Evolutionary conservation across 2,329 filamentous ascomycete genomes (phyloP).

Genomic region (Didymella glomerata): DNA sequence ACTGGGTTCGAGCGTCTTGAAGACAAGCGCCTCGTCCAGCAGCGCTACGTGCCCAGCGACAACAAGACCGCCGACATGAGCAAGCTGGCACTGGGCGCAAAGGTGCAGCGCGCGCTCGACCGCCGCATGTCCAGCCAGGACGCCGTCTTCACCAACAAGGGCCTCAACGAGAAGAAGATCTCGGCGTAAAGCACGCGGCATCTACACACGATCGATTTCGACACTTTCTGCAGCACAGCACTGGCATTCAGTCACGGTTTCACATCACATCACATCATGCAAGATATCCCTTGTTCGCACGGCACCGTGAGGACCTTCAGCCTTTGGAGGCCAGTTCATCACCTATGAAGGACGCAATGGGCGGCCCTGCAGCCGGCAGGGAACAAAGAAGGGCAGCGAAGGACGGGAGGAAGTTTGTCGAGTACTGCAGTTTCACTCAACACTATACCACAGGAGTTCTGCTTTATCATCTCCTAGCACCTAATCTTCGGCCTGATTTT

Average conservation of each 20-base stretch:
- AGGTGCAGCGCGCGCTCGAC: conserved; percentile 86
- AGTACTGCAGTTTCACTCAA: conserved; percentile 14
- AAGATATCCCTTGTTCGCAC: conserved; percentile 23
- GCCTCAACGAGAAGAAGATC: conserved; percentile 49
- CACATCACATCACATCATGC: conserved; percentile 15
- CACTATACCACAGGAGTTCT: conserved; percentile 23
- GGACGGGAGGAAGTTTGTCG: background rate
- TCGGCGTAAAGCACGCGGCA: conserved; percentile 29
- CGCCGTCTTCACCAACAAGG: conserved; percentile 75
- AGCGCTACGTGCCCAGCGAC: conserved; percentile 80
- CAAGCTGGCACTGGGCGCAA: conserved; percentile 88
- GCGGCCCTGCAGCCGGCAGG: background rate
- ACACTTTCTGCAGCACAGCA: conserved; percentile 20
- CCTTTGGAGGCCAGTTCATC: background rate
- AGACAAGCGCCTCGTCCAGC: conserved; percentile 82
- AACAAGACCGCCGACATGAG: conserved; percentile 83
- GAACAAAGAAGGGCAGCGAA: background rate
- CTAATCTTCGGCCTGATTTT: conserved; percentile 12
- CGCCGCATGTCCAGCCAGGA: conserved; percentile 89
- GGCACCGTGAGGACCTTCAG: conserved; percentile 8
- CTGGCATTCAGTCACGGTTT: conserved; percentile 15
- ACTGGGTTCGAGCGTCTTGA: conserved; percentile 85
- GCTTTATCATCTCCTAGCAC: conserved; percentile 17
- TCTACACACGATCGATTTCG: conserved; percentile 1
- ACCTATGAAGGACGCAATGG: conserved; percentile 1